phyloP scores from a whole-genome alignment of 208 protist species.

The Balamuthia mandrillaris region DNA sequence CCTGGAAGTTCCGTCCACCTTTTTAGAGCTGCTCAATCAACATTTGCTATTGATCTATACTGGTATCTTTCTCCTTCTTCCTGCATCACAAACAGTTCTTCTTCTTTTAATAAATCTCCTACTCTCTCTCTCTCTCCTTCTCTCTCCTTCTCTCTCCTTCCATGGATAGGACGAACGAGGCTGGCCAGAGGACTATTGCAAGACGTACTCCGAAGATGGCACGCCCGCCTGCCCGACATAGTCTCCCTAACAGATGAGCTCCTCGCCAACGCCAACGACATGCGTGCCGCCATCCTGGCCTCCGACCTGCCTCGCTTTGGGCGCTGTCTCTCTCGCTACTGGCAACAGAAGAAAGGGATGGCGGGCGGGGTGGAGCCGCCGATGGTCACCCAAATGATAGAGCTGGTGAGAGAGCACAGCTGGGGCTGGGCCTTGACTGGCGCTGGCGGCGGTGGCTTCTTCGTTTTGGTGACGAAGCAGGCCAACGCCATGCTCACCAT shows the following conservation, averaged over 20 bases:
- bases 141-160: not conserved
- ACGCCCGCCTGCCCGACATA: not conserved
- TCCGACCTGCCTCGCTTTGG: not conserved
- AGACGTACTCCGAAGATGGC: slow-evolving; percentile 49
- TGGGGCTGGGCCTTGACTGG: slow-evolving; percentile 34
- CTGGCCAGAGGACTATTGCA: slow-evolving; percentile 49
- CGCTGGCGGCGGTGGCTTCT: slow-evolving; percentile 44
- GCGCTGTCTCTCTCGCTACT: not conserved
- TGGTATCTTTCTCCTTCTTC: not conserved
- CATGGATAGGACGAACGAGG: slow-evolving; percentile 4
- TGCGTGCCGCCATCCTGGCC: not conserved
- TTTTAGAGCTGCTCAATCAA: slow-evolving; percentile 15
- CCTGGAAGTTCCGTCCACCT: not conserved
- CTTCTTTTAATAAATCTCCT: too few relatives aligned
- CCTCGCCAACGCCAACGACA: not conserved
- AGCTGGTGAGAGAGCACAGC: not conserved
- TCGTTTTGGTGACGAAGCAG: not conserved
- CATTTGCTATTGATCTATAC: slow-evolving; percentile 54
- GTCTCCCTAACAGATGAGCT: not conserved
- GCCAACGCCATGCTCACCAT: not conserved
- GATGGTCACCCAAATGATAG: not conserved
- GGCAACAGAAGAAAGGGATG: slow-evolving; percentile 53
- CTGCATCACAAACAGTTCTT: not conserved
- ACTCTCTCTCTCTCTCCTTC: not conserved
- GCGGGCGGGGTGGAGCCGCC: not conserved